Conservation (phyloP, 768 basidiomycete genomes). For the Russula earlei region DNA sequence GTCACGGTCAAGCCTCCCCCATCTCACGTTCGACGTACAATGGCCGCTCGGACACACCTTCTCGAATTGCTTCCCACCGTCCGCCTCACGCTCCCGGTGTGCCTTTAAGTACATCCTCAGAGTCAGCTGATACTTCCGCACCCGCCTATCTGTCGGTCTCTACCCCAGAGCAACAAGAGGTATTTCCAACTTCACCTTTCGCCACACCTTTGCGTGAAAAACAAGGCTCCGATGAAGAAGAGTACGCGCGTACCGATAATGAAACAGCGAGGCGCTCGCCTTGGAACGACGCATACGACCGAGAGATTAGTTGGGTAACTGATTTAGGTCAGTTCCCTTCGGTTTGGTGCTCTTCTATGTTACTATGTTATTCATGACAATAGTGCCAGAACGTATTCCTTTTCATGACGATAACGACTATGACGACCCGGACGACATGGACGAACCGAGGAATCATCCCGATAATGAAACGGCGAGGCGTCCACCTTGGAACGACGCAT, state of each 20-base stretch:
- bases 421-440: too few species aligned
- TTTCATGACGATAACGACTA: too few species aligned
- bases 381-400: too few species aligned
- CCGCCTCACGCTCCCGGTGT: constrained; percentile 44
- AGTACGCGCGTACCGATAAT: constrained; percentile 43
- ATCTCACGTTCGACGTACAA: constrained; percentile 32
- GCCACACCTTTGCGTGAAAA: constrained; percentile 61
- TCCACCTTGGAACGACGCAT: constrained; percentile 21
- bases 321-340: constrained; percentile 58
- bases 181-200: constrained; percentile 63
- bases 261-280: constrained; percentile 23
- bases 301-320: constrained; percentile 69
- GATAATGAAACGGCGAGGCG: constrained; percentile 23
- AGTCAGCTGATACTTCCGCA: constrained; percentile 37
- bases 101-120: constrained; percentile 38
- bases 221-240: constrained; percentile 41
- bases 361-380: too few species aligned
- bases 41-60: constrained; percentile 36
- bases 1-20: constrained; percentile 28
- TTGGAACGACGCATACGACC: constrained; percentile 26
- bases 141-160: constrained; percentile 40
- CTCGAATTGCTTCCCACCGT: constrained; percentile 28
- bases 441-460: too few species aligned
- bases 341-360: too few species aligned
- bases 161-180: constrained; percentile 46